Conservation (phyloP, 176 grass and related monocot species). For the Aegilops tauschii region DNA sequence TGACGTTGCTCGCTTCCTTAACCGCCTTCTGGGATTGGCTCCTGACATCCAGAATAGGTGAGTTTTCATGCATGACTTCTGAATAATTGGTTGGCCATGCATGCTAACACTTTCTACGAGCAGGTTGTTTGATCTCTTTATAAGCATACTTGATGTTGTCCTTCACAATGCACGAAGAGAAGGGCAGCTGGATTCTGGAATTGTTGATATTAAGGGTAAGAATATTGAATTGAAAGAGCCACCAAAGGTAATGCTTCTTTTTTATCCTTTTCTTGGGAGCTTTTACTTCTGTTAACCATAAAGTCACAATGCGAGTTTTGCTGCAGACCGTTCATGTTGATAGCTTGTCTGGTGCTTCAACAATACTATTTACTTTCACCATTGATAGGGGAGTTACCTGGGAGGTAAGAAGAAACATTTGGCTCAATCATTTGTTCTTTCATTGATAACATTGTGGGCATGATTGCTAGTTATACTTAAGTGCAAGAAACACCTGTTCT, state of each 20-base stretch:
- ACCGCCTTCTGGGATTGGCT: conserved; percentile 87
- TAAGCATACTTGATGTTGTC: conserved; percentile 71
- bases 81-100: not conserved
- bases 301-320: conserved; percentile 30
- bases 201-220: conserved; percentile 96
- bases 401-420: conserved; percentile 60
- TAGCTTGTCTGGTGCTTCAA: conserved; percentile 80
- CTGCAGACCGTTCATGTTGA: conserved; percentile 90
- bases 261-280: conserved; percentile 12
- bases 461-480: conserved; percentile 21
- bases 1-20: conserved; percentile 96
- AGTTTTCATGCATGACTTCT: conserved; percentile 10
- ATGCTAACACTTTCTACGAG: conserved; percentile 34
- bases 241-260: conserved; percentile 60
- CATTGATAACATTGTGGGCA: not conserved
- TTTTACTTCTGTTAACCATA: conserved; percentile 14
- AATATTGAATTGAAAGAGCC: conserved; percentile 79
- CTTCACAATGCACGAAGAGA: conserved; percentile 86
- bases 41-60: conserved; percentile 91
- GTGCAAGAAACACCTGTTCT: not conserved
- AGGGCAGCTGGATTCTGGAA: conserved; percentile 97
- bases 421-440: conserved; percentile 20
- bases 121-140: conserved; percentile 97
- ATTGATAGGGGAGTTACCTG: conserved; percentile 88
- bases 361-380: conserved; percentile 80